Evolutionary conservation across 1,139 yeast species (phyloP), one percentile per base, ranked within the genome.

Genomic region (Candida tetrigidarum): DNA sequence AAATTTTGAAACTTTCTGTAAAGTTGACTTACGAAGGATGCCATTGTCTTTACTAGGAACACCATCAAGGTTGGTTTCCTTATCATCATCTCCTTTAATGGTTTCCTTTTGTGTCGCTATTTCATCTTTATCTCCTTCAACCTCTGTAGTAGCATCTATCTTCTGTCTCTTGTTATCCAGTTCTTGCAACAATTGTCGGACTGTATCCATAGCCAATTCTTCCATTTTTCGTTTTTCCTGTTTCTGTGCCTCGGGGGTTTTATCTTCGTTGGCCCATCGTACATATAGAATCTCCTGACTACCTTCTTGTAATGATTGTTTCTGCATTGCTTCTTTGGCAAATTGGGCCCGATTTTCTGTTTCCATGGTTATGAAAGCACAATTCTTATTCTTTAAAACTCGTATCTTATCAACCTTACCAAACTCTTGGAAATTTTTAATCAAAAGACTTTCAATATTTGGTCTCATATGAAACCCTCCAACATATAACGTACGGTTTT

Each of bases 181-280:
- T 9, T 23, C 19, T 30, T 52, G 51, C 37, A 74, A 53, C 27
- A 74, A 52, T 6, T 58, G 53, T 39, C 57, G 58, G 1, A 73
- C 73, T 0, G 75, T 68, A 14, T 64, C 60, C 37, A 65, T 45
- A 1, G 78, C 72, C 38, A 56, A 44, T 30, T 69, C 69, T 47
- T 74, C 77, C 43, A 65, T 41, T 33, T 64, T 56, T 35, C 72
- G 63, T 56, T 77, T 67, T 47, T 79, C 81, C 44, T 82, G 68
- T 39, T 68, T 68, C 53, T 78, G 77, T 0, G 93, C 86, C 3
- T 68, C 71, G 0, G 95, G 95, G 56, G 84, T 86, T 0, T 96
- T 96, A 60, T 89, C 97, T 45, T 86, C 93, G 47, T 81, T 83
- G 0, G 98, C 96, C 98, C 98, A 93, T 50, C 91, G 76, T 2